Conservation (phyloP, 2,329 filamentous ascomycete genomes). For the Fusarium dimerum region DNA sequence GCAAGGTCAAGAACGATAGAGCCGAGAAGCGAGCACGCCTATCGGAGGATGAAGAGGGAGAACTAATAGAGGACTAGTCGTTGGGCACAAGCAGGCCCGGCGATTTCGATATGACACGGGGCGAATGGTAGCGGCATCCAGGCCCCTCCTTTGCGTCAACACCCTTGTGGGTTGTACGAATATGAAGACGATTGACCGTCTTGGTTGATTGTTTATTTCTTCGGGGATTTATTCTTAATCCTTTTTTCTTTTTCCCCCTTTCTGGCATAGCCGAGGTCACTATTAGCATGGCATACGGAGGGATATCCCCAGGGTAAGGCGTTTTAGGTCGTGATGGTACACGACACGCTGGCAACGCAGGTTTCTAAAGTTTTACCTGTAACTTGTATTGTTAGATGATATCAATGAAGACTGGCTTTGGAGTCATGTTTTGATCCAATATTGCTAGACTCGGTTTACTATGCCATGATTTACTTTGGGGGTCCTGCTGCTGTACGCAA, state of each 20-base stretch:
- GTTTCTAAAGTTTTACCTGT: conserved; percentile 4
- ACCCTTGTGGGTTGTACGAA: too few relatives aligned
- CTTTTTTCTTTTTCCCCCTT: background rate
- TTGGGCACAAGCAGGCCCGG: background rate
- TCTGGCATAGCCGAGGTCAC: conserved; percentile 19
- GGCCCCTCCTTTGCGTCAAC: too few relatives aligned
- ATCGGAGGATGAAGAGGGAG: conserved; percentile 52
- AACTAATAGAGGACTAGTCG: conserved; percentile 42
- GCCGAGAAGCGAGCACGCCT: conserved; percentile 47
- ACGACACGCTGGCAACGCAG: conserved; percentile 14
- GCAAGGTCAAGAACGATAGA: conserved; percentile 34
- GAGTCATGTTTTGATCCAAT: too few relatives aligned
- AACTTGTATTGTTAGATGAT: conserved; percentile 2
- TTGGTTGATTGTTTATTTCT: background rate
- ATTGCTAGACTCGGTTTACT: too few relatives aligned
- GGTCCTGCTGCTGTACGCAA: too few relatives aligned
- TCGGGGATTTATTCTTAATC: background rate
- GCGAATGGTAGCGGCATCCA: too few relatives aligned
- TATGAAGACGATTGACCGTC: background rate
- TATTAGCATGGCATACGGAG: conserved; percentile 15
- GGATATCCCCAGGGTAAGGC: conserved; percentile 23
- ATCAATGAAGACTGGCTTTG: conserved; percentile 2
- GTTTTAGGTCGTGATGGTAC: conserved; percentile 27
- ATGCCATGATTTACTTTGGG: too few relatives aligned
- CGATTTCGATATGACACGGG: too few relatives aligned